These are phyloP conservation scores for Talinum fruticosum DNA, from an alignment of 148 eudicot species.

Conservation along the genomic window DNA sequence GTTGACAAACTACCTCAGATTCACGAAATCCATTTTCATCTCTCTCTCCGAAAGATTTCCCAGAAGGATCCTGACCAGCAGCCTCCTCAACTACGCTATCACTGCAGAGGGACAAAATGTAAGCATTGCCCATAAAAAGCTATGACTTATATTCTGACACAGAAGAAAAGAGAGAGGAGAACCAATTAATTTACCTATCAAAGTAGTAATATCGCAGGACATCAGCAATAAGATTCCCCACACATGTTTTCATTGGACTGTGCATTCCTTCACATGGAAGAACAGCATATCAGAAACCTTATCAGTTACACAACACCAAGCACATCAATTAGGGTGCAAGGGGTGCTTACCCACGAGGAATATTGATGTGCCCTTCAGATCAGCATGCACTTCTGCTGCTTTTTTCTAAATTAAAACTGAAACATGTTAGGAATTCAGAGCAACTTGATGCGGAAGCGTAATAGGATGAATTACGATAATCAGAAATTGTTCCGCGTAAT, in stretches of 20 bases:
- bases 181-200: constrained; percentile 53
- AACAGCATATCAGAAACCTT: neutral
- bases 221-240: constrained; percentile 73
- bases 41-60: constrained; percentile 54
- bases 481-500: too few relatives aligned
- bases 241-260: constrained; percentile 46
- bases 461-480: too few relatives aligned
- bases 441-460: too few relatives aligned
- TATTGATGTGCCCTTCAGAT: constrained; percentile 79
- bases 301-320: neutral
- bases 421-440: too few relatives aligned
- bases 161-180: constrained; percentile 1
- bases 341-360: constrained; percentile 69
- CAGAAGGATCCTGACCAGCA: constrained; percentile 54
- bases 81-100: constrained; percentile 88
- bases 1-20: constrained; percentile 57
- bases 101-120: constrained; percentile 33
- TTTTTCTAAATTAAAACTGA: constrained; percentile 68
- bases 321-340: constrained; percentile 9
- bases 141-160: constrained; percentile 4
- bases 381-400: constrained; percentile 59
- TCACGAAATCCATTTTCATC: constrained; percentile 68
- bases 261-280: constrained; percentile 53
- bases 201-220: constrained; percentile 72
- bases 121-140: constrained; percentile 15